Evolutionary conservation across 176 grass and related monocot genomes (phyloP).

Genomic region (Cocos nucifera): DNA sequence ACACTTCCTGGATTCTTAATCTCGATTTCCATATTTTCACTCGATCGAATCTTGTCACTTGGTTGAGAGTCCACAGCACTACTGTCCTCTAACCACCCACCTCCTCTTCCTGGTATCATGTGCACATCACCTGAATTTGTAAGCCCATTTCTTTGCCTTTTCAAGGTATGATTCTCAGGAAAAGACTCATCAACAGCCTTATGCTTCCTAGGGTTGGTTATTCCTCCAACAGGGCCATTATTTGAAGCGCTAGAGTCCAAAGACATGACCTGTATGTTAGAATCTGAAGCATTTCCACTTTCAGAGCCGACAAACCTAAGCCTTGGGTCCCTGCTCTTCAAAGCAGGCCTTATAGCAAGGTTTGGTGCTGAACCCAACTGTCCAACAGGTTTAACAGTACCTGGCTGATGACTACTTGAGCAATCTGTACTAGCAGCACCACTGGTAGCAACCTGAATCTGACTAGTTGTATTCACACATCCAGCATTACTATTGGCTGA

Average conservation of each 20-base stretch:
- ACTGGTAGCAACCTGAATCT: conserved; percentile 28
- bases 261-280: conserved; percentile 11
- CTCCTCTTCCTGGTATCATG: conserved; percentile 26
- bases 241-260: conserved; percentile 30
- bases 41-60: conserved; percentile 19
- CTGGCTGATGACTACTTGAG: conserved; percentile 24
- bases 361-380: conserved; percentile 28
- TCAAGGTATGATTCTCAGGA: conserved; percentile 34
- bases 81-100: conserved; percentile 39
- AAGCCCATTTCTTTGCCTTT: conserved; percentile 41
- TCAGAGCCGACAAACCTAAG: conserved; percentile 60
- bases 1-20: conserved; percentile 22
- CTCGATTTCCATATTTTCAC: conserved; percentile 27
- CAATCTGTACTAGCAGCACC: conserved; percentile 13
- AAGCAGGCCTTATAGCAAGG: conserved; percentile 27
- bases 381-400: conserved; percentile 32
- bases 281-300: conserved; percentile 26
- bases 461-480: conserved; percentile 11
- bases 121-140: conserved; percentile 27
- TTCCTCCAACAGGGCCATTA: conserved; percentile 15
- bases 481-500: conserved; percentile 25
- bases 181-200: conserved; percentile 36
- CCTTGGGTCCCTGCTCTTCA: conserved; percentile 82
- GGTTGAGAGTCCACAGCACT: conserved; percentile 19
- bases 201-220: conserved; percentile 39